Base-by-base conservation (phyloP, 1,284 basidiomycete genomes). In the Rhodotorula sp. region DNA sequence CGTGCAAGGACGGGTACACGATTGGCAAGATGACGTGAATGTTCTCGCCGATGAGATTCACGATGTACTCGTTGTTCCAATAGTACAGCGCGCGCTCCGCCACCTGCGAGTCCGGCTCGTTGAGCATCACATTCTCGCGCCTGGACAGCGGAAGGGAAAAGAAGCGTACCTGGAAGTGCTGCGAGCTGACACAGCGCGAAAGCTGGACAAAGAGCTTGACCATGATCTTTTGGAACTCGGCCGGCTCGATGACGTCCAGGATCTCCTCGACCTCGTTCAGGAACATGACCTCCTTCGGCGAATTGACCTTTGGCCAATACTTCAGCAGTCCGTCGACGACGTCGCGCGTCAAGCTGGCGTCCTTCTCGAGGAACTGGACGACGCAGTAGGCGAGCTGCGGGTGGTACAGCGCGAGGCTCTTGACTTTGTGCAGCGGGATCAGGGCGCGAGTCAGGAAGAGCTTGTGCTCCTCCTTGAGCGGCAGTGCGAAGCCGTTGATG, bases 231-330 rank as follows among this genome's bases (percentile, higher is more conserved):
- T 90, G 90, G 83, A 99, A 99, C 82, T 99, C 95, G 70, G 86
- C 86, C 14, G 94, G 93, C 81, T 99, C 95, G 77, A 98, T 98
- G 67, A 99, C 96, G 81, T 99, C 96, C 71, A 99, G 83, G 26
- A 99, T 93, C 83, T 99, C 96, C 82, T 99, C 96, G 69, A 99
- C 93, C 84, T 99, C 96, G 83, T 98, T 99, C 75, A 99, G 85
- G 84, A 93, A 99, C 96, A 99, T 99, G 82, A 99, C 96, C 81
- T 99, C 96, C 83, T 99, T 99, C n/a, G 94, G 95, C 60, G 93
- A 95, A 82, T 99, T 99, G 78, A 99, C 95, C 82, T 99, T 99
- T 57, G 96, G 96, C 96, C 96, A 99, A 83, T 88, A 99, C 79
- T 91, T 91, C 79, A 99, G 85, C 29, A 99, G 84, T 26, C 96